Percentiles rank a stretch among this genome's conserved stretches.
These are phyloP conservation scores for Fraxinus excelsior DNA, from an alignment of 257 asterid genomes.

Conservation along the genomic window DNA sequence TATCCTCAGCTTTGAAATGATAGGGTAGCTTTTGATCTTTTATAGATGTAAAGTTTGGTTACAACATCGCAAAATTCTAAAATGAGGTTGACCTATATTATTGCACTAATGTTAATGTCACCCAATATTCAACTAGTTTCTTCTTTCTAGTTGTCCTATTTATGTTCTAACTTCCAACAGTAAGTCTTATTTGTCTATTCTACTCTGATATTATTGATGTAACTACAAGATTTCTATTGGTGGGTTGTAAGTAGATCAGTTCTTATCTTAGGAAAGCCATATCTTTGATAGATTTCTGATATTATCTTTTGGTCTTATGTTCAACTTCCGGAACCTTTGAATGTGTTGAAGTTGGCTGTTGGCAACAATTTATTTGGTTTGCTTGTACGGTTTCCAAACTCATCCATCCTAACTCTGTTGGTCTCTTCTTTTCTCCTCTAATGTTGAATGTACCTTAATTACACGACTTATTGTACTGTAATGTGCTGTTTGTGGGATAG, in stretches of 20 bases:
- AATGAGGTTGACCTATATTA: neutral
- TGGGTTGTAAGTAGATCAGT: neutral
- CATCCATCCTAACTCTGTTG: neutral
- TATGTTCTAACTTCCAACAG: neutral
- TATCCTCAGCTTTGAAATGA: constrained; percentile 2
- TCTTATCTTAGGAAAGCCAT: neutral
- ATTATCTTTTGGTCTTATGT: neutral
- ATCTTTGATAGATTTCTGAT: neutral
- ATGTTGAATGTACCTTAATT: neutral
- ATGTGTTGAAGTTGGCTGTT: neutral
- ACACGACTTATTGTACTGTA: neutral
- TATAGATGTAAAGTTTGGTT: neutral
- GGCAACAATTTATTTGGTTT: neutral
- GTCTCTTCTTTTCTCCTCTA: neutral
- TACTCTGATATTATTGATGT: neutral
- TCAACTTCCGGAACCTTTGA: neutral
- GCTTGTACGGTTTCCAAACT: neutral
- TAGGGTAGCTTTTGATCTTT: neutral
- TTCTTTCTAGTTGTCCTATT: neutral
- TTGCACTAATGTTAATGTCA: neutral
- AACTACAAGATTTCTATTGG: neutral
- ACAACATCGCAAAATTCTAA: neutral
- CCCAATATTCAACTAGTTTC: neutral
- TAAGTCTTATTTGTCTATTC: neutral
- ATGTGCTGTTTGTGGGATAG: neutral